Conservation (phyloP, 1,284 basidiomycete genomes). For the Ganoderma lucidum region DNA sequence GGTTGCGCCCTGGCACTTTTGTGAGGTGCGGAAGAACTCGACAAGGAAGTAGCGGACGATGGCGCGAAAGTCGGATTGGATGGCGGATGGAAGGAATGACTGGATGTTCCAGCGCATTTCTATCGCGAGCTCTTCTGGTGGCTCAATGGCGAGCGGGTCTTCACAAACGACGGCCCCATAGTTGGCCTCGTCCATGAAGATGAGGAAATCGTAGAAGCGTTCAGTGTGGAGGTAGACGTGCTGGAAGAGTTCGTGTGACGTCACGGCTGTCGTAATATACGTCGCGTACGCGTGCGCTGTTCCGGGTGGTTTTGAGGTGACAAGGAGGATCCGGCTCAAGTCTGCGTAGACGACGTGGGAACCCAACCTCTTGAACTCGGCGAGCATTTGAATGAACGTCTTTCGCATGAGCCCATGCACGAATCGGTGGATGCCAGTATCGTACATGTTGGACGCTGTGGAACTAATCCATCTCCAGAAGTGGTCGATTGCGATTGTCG, state of each 20-base stretch:
- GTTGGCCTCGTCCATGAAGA: constrained; percentile 98
- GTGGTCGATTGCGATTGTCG: constrained; percentile 81
- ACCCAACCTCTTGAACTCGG: constrained; percentile 96
- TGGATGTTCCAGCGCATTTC: constrained; percentile 98
- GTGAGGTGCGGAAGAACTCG: constrained; percentile 84
- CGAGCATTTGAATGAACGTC: constrained; percentile 95
- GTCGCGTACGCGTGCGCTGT: constrained; percentile 96
- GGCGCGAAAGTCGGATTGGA: constrained; percentile 83
- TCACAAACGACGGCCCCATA: constrained; percentile 91
- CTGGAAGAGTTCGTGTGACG: constrained; percentile 95
- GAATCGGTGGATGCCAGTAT: constrained; percentile 94
- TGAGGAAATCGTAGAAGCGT: constrained; percentile 92
- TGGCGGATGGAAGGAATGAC: constrained; percentile 86
- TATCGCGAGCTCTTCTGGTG: constrained; percentile 72
- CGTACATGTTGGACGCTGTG: constrained; percentile 87
- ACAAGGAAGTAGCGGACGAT: constrained; percentile 88
- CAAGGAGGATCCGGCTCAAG: constrained; percentile 89
- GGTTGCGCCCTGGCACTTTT: constrained; percentile 62
- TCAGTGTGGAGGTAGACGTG: constrained; percentile 90
- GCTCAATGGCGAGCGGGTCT: constrained; percentile 72
- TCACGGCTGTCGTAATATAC: constrained; percentile 94
- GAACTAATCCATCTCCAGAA: constrained; percentile 99
- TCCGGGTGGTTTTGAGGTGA: constrained; percentile 96
- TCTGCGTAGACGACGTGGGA: constrained; percentile 97
- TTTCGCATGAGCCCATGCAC: constrained; percentile 97